phyloP scores from a whole-genome alignment of 176 grass and related monocot species.

The Carex kokanica region DNA sequence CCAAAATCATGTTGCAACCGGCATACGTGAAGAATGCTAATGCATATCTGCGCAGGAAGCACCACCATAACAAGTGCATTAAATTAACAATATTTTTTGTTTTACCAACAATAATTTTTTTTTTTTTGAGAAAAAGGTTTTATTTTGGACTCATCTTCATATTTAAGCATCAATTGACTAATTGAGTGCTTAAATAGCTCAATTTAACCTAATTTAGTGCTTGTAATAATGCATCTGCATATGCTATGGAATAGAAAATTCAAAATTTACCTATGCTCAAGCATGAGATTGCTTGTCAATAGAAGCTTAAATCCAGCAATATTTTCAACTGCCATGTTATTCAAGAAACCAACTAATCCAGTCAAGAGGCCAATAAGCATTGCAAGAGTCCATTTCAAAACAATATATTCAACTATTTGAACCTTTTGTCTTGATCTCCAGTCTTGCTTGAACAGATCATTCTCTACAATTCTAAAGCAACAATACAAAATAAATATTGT shows the following conservation, averaged over 20 bases:
- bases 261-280: constrained; percentile 71
- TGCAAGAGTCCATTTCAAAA: constrained; percentile 82
- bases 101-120: neutral
- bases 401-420: constrained; percentile 88
- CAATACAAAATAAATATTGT: neutral
- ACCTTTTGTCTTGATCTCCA: constrained; percentile 85
- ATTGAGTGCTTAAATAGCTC: neutral
- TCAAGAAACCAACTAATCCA: constrained; percentile 76
- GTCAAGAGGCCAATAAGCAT: constrained; percentile 78
- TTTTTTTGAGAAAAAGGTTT: neutral
- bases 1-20: constrained; percentile 69
- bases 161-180: neutral
- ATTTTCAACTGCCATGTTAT: constrained; percentile 93
- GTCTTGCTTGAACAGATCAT: constrained; percentile 93
- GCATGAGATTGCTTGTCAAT: constrained; percentile 75
- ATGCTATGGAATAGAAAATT: neutral
- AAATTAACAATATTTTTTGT: constrained; percentile 33
- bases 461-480: constrained; percentile 70
- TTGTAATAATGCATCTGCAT: neutral
- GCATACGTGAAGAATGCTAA: constrained; percentile 66
- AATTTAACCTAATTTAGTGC: neutral
- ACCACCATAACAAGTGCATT: constrained; percentile 31
- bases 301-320: constrained; percentile 88
- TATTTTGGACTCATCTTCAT: neutral
- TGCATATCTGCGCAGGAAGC: constrained; percentile 82